Conservation (phyloP, 805 yeast genomes). For the Teunomyces tritomae region DNA sequence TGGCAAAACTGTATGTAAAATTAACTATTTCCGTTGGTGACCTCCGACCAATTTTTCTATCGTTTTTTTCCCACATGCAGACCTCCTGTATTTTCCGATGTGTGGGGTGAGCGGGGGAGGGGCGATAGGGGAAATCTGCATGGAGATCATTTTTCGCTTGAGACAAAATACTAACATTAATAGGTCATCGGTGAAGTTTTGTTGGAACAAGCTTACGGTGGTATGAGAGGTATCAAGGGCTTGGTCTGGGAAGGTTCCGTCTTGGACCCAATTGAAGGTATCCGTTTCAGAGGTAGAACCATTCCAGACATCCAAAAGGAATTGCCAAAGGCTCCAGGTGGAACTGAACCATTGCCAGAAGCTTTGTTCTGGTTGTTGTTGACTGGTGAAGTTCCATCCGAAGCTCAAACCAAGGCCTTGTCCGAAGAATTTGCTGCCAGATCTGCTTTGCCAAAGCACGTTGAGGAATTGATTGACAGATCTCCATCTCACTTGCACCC, state of each 20-base stretch:
- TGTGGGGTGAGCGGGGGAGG: constrained; percentile 4
- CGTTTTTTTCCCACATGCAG: not conserved
- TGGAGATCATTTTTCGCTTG: not conserved
- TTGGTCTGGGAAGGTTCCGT: constrained; percentile 80
- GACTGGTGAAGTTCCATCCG: constrained; percentile 71
- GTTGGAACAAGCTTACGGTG: constrained; percentile 55
- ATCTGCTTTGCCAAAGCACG: constrained; percentile 63
- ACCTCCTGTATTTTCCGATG: constrained; percentile 1
- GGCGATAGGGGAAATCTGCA: not conserved
- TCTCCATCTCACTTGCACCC: constrained; percentile 74
- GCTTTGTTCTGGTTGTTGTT: constrained; percentile 75
- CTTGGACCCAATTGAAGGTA: constrained; percentile 73
- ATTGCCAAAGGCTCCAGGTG: constrained; percentile 60
- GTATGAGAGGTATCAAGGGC: constrained; percentile 77
- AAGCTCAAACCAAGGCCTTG: constrained; percentile 53
- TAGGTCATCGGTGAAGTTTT: constrained; percentile 46
- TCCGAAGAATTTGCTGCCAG: constrained; percentile 62
- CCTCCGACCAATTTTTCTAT: not conserved
- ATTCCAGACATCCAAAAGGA: constrained; percentile 66
- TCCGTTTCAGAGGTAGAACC: constrained; percentile 74
- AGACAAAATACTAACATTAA: not conserved
- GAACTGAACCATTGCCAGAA: constrained; percentile 68
- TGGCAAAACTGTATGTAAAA: constrained; percentile 67
- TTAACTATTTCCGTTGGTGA: not conserved
- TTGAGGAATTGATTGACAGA: constrained; percentile 56